phyloP scores from a whole-genome alignment of 768 basidiomycete genomes.

The Dentipellis sp. region DNA sequence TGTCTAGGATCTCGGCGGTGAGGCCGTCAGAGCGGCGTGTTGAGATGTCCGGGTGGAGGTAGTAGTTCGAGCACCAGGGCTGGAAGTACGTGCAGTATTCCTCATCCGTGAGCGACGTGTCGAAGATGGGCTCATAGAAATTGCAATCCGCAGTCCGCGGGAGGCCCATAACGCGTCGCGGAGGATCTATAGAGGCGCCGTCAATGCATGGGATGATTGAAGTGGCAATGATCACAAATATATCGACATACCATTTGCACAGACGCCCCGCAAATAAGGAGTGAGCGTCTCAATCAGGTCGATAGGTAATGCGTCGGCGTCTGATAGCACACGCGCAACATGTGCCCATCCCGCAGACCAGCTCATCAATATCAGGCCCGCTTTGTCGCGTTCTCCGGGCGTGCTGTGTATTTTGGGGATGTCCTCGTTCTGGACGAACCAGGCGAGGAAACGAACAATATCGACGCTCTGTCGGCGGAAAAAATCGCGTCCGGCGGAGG shows the following conservation, averaged over 20 bases:
- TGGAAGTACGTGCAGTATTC: not conserved
- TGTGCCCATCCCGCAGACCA: slow-evolving; percentile 1
- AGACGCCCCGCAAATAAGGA: not conserved
- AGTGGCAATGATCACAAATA: not conserved
- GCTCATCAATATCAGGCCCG: not conserved
- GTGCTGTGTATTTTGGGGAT: not conserved
- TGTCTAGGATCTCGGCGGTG: not conserved
- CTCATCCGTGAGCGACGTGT: not conserved
- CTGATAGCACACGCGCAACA: not conserved
- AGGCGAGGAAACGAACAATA: not conserved
- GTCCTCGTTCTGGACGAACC: not conserved
- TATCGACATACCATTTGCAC: not conserved
- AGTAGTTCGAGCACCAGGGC: not conserved
- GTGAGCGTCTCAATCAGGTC: not conserved
- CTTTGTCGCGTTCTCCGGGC: not conserved
- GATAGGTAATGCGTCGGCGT: not conserved
- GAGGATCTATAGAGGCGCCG: no score
- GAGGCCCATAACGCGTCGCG: not conserved
- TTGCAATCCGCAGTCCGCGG: not conserved
- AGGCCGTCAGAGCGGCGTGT: not conserved
- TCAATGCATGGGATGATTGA: no score
- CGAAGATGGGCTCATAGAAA: not conserved
- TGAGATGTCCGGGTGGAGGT: not conserved
- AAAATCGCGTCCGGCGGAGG: not conserved
- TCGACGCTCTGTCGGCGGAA: not conserved